These are phyloP conservation scores for Chaetomiaceae sp. DNA, from an alignment of 2,329 filamentous ascomycete species.

Conservation along the genomic window DNA sequence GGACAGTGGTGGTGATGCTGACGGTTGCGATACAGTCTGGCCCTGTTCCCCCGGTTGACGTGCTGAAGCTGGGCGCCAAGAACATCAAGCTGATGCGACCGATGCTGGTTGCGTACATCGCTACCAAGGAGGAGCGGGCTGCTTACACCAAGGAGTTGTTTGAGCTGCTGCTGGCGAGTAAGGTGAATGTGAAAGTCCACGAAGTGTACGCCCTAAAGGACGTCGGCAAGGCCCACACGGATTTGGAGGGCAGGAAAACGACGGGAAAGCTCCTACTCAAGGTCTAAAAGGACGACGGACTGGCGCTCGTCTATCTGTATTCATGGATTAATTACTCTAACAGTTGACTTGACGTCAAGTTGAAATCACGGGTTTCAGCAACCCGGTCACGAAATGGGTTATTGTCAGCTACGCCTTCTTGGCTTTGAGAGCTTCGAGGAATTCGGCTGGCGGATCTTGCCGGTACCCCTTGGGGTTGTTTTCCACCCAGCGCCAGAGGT, in stretches of 20 bases:
- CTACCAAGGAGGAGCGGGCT: constrained; percentile 65
- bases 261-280: constrained; percentile 78
- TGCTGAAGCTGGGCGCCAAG: constrained; percentile 60
- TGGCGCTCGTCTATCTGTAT: constrained; percentile 3
- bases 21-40: constrained; percentile 52
- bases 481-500: constrained; percentile 94
- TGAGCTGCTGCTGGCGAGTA: constrained; percentile 61
- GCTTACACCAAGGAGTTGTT: constrained; percentile 69
- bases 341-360: background rate
- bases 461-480: constrained; percentile 96
- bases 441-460: constrained; percentile 79
- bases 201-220: constrained; percentile 73
- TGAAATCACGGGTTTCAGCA: too few relatives aligned
- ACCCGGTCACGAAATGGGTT: background rate
- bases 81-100: constrained; percentile 75
- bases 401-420: constrained; percentile 11
- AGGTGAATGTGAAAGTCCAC: constrained; percentile 70
- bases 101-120: constrained; percentile 65
- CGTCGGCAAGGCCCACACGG: constrained; percentile 65
- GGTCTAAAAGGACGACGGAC: constrained; percentile 37
- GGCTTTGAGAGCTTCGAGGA: constrained; percentile 62
- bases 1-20: constrained; percentile 5
- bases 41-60: constrained; percentile 63
- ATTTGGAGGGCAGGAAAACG: constrained; percentile 77
- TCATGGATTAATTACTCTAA: constrained; percentile 12